Base-by-base conservation (phyloP, 495 filamentous ascomycete species). In the Xylaria scruposa region DNA sequence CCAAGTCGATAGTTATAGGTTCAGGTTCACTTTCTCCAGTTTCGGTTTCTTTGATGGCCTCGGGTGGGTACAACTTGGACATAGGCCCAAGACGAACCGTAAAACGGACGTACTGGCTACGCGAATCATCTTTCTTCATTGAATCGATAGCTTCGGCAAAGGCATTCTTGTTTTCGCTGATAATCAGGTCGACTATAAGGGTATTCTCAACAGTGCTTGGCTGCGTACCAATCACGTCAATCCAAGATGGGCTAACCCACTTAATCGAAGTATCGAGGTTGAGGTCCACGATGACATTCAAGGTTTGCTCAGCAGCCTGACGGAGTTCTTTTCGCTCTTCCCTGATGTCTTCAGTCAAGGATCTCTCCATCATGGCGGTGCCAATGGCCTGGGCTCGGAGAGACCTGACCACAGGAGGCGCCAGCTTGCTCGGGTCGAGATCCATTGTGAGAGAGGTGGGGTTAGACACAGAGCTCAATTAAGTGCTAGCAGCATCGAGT, bases 231-330 rank as follows among this genome's bases (percentile, higher is more conserved):
- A 98, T 91, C 56, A 99, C 92, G 76, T 97, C 94, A 69, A 89
- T 89, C 96, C 96, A 99, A n/a, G 95, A 97, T 10, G 94, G 92
- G 81, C 95, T 98, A 70, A 96, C 95, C 94, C 97, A 98, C 78
- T 93, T 90, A 75, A 99, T 91, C 49, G 88, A 91, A 60, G 93
- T 93, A 75, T 97, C 93, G 60, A 98, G 85, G 75, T 91, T 93
- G 65, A 99, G 88, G 80, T 99, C 94, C 78, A 98, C 83, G 74
- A 99, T 98, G 67, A 97, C 92, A 82, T 97, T 98, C 78, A 96
- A 85, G 12, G 93, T 97, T 84, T 98, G 94, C 81, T 99, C 96
- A 29, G 96, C 96, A 26, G 95, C 97, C 83, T 97, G 91, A 76
- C 93, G 94, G 76, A 99, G 87, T 78, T 98, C 96, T 79, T 97